Evolutionary conservation across 495 filamentous ascomycete genomes (phyloP).

Genomic region (Aspergillus nidulans): DNA sequence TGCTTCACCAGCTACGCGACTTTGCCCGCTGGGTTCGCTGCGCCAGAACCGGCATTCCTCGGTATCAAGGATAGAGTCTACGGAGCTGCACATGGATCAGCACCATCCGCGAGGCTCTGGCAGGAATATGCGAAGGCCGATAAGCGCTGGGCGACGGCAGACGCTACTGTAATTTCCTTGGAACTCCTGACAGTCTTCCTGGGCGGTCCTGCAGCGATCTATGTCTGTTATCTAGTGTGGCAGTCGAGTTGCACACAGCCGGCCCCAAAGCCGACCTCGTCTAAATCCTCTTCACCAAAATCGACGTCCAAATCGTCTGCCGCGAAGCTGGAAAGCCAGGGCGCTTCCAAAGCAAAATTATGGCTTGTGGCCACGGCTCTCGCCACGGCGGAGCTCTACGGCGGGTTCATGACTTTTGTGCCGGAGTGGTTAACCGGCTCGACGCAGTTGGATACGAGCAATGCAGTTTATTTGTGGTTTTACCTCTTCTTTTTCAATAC

Average conservation of each 20-base stretch:
- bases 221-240: conserved; percentile 62
- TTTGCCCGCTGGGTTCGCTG: conserved; percentile 34
- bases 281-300: not conserved
- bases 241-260: conserved; percentile 22
- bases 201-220: conserved; percentile 67
- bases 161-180: conserved; percentile 72
- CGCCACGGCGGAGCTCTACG: conserved; percentile 93
- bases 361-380: conserved; percentile 69
- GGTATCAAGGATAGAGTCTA: conserved; percentile 55
- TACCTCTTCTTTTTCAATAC: conserved; percentile 91
- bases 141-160: conserved; percentile 71
- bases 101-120: conserved; percentile 70
- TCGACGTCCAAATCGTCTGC: not conserved
- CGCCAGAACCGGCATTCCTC: conserved; percentile 47
- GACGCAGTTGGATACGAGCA: conserved; percentile 70
- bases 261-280: not conserved
- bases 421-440: conserved; percentile 86
- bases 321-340: conserved; percentile 17
- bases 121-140: conserved; percentile 92
- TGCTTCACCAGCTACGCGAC: conserved; percentile 73
- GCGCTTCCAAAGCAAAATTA: conserved; percentile 48
- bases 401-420: conserved; percentile 94
- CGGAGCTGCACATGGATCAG: conserved; percentile 64
- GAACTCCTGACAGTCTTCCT: conserved; percentile 82
- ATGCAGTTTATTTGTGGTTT: conserved; percentile 82